Conservation (phyloP, 2,329 filamentous ascomycete species). For the Ramichloridium luteum region DNA sequence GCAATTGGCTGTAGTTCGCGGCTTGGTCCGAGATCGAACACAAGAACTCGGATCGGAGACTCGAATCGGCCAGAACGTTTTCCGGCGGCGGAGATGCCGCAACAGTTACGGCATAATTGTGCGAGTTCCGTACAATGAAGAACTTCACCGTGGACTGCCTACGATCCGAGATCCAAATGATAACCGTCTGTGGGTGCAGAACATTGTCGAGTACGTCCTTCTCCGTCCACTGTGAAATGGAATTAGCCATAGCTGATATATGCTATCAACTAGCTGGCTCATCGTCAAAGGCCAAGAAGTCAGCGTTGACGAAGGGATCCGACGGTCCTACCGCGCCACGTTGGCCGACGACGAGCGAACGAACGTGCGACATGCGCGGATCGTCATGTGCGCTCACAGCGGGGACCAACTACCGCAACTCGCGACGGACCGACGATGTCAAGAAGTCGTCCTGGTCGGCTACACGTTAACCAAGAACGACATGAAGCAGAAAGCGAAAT, state of each 20-base stretch:
- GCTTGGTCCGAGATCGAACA: conserved; percentile 7
- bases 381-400: conserved; percentile 2
- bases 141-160: too few species aligned
- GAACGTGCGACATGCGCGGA: too few species aligned
- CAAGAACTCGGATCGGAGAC: conserved; percentile 5
- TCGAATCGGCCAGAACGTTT: conserved; percentile 5
- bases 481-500: conserved; percentile 9
- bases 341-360: conserved; percentile 3
- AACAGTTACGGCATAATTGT: conserved; percentile 12
- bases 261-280: too few species aligned
- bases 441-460: conserved; percentile 6
- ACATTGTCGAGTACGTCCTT: too few species aligned
- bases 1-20: conserved; percentile 9
- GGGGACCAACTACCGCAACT: conserved; percentile 6
- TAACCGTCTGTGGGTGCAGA: too few species aligned
- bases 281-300: too few species aligned
- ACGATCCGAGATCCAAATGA: too few species aligned
- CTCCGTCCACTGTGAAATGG: too few species aligned
- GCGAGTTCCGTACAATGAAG: conserved; percentile 9
- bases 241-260: too few species aligned
- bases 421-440: conserved; percentile 3
- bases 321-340: conserved; percentile 1
- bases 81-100: conserved; percentile 6
- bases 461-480: conserved; percentile 8
- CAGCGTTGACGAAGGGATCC: too few species aligned